Base-by-base conservation (phyloP, 345 rosid genomes). In the Balakata baccata region DNA sequence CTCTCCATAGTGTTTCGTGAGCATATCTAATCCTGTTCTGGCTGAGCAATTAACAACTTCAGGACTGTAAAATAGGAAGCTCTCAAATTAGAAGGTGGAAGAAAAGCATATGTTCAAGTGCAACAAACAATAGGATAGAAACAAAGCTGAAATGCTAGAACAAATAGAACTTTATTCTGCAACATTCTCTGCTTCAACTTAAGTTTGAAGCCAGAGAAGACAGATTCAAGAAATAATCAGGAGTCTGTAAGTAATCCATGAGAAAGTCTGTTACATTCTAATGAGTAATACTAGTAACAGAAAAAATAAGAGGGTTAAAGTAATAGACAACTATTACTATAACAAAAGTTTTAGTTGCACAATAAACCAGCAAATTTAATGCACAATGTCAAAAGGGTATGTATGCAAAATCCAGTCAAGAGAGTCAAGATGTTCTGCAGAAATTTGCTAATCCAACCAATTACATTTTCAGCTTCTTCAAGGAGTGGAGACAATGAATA, bases 1-100 rank as follows among this genome's bases (percentile, higher is more conserved):
- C 82, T 91, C 96, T 4, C 84, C 81, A 76, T 86, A 89, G 77
- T 92, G 98, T 79, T 89, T 89, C 38, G 96, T 78, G 7, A 95
- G 97, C 90, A 90, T 87, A 84, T 95, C 99, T 87, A 95, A 76
- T 76, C 99, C 97, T 22, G 99, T 95, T 83, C 98, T 86, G 74
- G 99, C 99, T 22, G 99, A 92, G 83, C 99, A 95, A 77, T 95
- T 92, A 69, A 95, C 83, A 68, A 89, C 88, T 80, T 84, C 90
- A 68, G 99, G 99, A 74, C 98, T 95, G 86, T 75, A 80, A 61
- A 79, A 81, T 43, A 75, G 65, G 39, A 66, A 74, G 23, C 41
- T 66, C 72, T 37, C 39, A 53, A 22, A 60, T 63, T 59, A 67
- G 70, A 34, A 18, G 56, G 50, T n/a, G 39, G 70, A 49, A 49